Base-by-base conservation (phyloP, 345 rosid species). In the Populus davidiana region DNA sequence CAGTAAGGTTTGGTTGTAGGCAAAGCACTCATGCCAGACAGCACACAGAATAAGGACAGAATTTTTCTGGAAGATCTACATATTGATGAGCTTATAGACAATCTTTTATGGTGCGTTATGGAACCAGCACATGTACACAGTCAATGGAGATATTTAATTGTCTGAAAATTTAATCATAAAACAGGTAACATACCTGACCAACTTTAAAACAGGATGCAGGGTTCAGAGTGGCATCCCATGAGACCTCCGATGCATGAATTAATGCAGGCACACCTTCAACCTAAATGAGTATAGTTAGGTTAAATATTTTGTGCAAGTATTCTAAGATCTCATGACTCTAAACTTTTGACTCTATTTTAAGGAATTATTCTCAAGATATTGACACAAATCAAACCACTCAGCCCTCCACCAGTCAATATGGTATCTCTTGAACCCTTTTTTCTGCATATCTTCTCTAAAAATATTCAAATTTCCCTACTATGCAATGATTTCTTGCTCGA, bases 141-240 rank as follows among this genome's bases (percentile, higher is more conserved):
- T 67, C 7, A 38, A 36, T 61, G n/a, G 25, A 67, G 20, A 11
- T 29, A 20, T 21, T 71, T 39, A 9, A 79, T 65, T 47, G 23
- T 10, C 74, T 64, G 68, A 25, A 17, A 69, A 73, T 77, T 65
- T 54, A 41, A 69, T 25, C 63, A 77, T 17, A 64, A 33, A 69
- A 33, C 25, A 61, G 79, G 72, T 21, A 50, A 68, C 70, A 71
- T 89, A 91, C 99, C 99, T 95, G 97, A 74, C 94, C 99, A 76
- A 92, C 82, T 87, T 91, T 89, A 79, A 91, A 91, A 88, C 80
- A 86, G 65, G 96, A 88, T 68, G 88, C 87, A 81, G 94, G 96
- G 83, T 93, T 96, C 86, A 93, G 88, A 25, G 98, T 91, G 72
- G 96, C 92, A 92, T 92, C 94, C 99, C 98, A 96, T 73, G 98